These are phyloP conservation scores for Strigomonas culicis DNA, from an alignment of 208 protist genomes.

Conservation along the genomic window DNA sequence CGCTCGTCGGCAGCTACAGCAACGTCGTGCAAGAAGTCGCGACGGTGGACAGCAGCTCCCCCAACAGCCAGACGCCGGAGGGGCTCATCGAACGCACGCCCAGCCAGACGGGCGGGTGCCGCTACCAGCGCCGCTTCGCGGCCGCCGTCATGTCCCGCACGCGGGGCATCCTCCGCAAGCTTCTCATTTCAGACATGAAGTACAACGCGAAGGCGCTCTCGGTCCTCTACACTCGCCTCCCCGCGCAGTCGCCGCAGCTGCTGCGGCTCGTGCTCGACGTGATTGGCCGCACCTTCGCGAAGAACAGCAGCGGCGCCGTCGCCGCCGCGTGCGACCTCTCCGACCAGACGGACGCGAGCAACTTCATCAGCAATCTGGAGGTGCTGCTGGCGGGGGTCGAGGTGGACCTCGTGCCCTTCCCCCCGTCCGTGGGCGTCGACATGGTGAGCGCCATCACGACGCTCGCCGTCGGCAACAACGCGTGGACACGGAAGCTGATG, in stretches of 20 bases:
- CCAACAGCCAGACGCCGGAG: not conserved
- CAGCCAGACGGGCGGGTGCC: not conserved
- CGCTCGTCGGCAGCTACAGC: not conserved
- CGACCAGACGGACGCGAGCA: constrained; percentile 40
- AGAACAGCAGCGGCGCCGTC: constrained; percentile 21
- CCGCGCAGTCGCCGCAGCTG: constrained; percentile 34
- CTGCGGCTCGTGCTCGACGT: constrained; percentile 73
- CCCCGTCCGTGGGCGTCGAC: constrained; percentile 51
- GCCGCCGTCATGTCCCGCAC: constrained; percentile 37
- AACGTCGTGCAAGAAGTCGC: not conserved
- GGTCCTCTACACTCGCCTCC: constrained; percentile 41
- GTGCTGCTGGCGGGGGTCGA: constrained; percentile 61
- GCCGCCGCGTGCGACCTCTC: constrained; percentile 16
- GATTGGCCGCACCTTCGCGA: constrained; percentile 56
- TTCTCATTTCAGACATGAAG: constrained; percentile 72
- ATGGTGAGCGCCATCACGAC: constrained; percentile 76
- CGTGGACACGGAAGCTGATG: constrained; percentile 81
- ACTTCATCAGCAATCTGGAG: constrained; percentile 80
- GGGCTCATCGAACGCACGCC: not conserved
- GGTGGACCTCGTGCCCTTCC: constrained; percentile 48
- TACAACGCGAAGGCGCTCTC: constrained; percentile 50
- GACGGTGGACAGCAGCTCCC: not conserved
- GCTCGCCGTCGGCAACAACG: constrained; percentile 86
- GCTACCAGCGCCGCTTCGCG: constrained; percentile 29
- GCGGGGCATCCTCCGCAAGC: constrained; percentile 58